These are phyloP conservation scores for Boletus patriciae DNA, from an alignment of 768 basidiomycete genomes.

Conservation along the genomic window DNA sequence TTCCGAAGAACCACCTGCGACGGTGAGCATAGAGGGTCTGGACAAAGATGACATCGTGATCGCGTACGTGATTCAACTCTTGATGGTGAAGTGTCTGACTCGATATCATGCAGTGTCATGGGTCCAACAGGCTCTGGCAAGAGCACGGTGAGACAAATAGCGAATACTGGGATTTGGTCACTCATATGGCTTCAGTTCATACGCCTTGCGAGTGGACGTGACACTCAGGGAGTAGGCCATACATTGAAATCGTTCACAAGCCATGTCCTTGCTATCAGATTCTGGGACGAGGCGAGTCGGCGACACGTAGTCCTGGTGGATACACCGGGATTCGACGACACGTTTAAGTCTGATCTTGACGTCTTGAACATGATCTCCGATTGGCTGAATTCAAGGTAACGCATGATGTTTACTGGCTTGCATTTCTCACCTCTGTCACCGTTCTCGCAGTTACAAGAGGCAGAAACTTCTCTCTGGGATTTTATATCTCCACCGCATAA, in stretches of 20 bases:
- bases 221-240: constrained; percentile 4
- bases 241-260: constrained; percentile 11
- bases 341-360: constrained; percentile 11
- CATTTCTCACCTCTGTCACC: background rate
- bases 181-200: constrained; percentile 13
- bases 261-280: constrained; percentile 5
- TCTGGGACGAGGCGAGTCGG: background rate
- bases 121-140: constrained; percentile 22
- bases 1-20: background rate
- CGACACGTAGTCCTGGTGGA: constrained; percentile 22
- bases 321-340: constrained; percentile 27
- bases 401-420: background rate
- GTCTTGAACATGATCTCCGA: constrained; percentile 13
- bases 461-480: constrained; percentile 32
- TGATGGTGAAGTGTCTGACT: background rate
- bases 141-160: constrained; percentile 9
- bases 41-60: constrained; percentile 9
- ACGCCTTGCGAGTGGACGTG: constrained; percentile 1
- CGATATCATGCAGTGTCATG: constrained; percentile 9
- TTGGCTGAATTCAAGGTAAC: constrained; percentile 16
- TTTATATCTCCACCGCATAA: constrained; percentile 42
- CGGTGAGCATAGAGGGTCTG: background rate
- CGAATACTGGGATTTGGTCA: background rate
- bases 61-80: constrained; percentile 8
- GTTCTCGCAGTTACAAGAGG: constrained; percentile 5